Conservation (phyloP, 2,329 filamentous ascomycete species). For the Tolypocladium ovalisporum region DNA sequence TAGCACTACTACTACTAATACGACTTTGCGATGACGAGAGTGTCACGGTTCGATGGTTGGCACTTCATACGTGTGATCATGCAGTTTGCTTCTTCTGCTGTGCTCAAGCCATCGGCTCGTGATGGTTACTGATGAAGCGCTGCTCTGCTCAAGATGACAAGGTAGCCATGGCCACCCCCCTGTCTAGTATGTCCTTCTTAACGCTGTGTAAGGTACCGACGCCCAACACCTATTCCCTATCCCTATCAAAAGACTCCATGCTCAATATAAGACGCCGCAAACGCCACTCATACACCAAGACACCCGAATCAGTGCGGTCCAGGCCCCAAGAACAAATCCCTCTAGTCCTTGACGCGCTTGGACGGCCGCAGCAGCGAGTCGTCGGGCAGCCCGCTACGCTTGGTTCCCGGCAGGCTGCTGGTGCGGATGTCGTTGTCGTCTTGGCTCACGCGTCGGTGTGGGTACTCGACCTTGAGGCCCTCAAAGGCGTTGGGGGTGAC, state of each 20-base stretch:
- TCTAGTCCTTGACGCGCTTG: conserved; percentile 50
- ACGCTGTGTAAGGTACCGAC: background rate
- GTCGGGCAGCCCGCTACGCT: conserved; percentile 76
- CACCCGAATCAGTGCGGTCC: background rate
- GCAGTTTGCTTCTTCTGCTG: background rate
- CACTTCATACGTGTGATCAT: background rate
- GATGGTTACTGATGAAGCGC: background rate
- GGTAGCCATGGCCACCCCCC: background rate
- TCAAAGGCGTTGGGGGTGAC: conserved; percentile 83
- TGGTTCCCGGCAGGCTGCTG: conserved; percentile 79
- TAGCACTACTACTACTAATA: background rate
- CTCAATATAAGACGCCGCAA: background rate
- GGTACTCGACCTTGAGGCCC: conserved; percentile 79
- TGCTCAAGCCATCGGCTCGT: background rate
- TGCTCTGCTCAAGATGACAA: background rate
- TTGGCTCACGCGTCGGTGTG: conserved; percentile 77
- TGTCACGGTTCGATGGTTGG: background rate
- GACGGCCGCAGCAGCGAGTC: conserved; percentile 56
- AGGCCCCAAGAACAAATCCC: background rate
- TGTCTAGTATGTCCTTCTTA: background rate
- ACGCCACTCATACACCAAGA: background rate
- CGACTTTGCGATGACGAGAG: background rate
- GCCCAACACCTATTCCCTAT: background rate
- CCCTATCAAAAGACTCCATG: background rate
- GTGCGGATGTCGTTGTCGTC: conserved; percentile 96